A percentile compares a stretch with the other conserved stretches of the same genome.
Conservation (phyloP, 192 early-diverging fungal genomes). For the Diversispora eburnea region DNA sequence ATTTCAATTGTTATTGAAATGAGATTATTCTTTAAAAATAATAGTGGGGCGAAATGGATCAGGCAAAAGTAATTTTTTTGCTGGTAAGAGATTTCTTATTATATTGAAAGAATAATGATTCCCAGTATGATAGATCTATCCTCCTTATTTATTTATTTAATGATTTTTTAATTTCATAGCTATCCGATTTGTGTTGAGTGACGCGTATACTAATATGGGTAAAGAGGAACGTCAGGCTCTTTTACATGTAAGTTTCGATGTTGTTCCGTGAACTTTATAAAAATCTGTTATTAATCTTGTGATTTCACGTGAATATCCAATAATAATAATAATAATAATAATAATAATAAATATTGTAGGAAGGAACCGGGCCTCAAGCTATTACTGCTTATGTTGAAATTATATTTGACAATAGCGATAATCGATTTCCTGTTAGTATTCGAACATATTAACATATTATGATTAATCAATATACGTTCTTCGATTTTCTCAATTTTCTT, state of each 20-base stretch:
- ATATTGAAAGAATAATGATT: background rate
- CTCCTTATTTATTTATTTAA: slow-evolving; percentile 21
- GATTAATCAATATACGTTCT: background rate
- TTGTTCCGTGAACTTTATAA: slow-evolving; percentile 28
- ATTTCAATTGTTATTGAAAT: background rate
- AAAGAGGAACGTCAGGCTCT: slow-evolving; percentile 91
- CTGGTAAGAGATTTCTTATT: slow-evolving; percentile 51
- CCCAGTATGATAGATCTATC: background rate
- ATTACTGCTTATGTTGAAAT: slow-evolving; percentile 96
- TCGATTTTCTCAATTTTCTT: slow-evolving; percentile 21
- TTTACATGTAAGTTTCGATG: slow-evolving; percentile 64
- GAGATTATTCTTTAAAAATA: background rate
- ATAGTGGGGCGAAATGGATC: slow-evolving; percentile 94
- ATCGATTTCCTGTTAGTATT: slow-evolving; percentile 77
- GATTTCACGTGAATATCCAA: slow-evolving; percentile 1
- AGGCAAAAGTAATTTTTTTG: slow-evolving; percentile 98
- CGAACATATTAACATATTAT: background rate
- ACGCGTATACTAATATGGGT: slow-evolving; percentile 91
- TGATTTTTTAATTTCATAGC: slow-evolving; percentile 46
- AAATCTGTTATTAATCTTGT: background rate
- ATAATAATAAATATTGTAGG: slow-evolving; percentile 44
- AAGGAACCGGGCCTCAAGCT: slow-evolving; percentile 85
- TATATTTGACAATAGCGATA: slow-evolving; percentile 95
- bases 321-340: background rate
- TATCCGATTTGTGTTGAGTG: slow-evolving; percentile 91